Evolutionary conservation across 2,329 filamentous ascomycete species (phyloP), one percentile per base, ranked within the genome.

Genomic region (Trichoderma atroviride): DNA sequence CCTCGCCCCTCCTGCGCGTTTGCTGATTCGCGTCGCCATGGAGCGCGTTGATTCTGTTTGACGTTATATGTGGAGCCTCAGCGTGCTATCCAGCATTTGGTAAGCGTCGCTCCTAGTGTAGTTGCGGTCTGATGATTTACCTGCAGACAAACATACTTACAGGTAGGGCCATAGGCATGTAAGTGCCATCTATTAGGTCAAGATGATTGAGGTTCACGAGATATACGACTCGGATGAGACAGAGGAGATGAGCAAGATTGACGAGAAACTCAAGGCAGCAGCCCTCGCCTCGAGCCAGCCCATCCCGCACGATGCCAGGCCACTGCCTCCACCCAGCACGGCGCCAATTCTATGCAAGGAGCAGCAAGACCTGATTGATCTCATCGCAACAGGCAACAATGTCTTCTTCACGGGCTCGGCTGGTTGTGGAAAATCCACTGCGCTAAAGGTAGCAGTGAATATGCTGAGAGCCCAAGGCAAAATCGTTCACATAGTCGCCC

Each of bases 341-440:
- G 52, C 10, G 13, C 67, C 59, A 43, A 10, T 22, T 29, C 33
- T 69, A 7, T 69, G 67, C 59, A 69, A 65, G 59, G 76, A 78
- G 65, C 75, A 78, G 7, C 72, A 73, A n/a, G 55, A 71, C 2
- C 61, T 78, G 1, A 22, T 78, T 29, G 78, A 87, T 1, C 76
- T 86, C 0, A 87, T 89, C 35, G 70, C 81, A 10, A 78, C 77
- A 2, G 85, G 87, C 0, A 71, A 74, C 1, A 90, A 91, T 68
- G 86, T 90, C 16, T 91, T 90, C 74, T 90, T 87, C 72, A 90
- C 88, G 0, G 89, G 89, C 5, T 88, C 86, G 0, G 89, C 88
- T n/a, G 88, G 88, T 0, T 76, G 74, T 9, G 76, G 75, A 10
- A 78, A 78, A 35, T 78, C 75, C 0, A 77, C 75, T 1, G 74